These are phyloP conservation scores for Dunaliella primolecta DNA, from an alignment of 139 green algal species.

Conservation along the genomic window DNA sequence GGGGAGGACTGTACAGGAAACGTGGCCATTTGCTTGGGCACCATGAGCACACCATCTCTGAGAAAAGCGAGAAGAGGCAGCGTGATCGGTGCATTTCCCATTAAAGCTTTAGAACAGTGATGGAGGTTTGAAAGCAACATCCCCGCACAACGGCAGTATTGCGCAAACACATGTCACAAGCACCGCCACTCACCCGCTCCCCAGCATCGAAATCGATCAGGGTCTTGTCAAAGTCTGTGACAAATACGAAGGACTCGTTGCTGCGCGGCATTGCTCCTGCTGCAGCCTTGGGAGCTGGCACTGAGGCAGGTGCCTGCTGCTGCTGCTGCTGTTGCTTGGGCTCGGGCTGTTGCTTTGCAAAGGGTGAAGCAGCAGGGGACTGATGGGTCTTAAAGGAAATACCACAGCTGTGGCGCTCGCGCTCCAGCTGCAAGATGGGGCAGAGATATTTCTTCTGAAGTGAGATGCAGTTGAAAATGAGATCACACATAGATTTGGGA, in stretches of 20 bases:
- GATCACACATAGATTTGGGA: no score
- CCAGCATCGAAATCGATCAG: constrained; percentile 65
- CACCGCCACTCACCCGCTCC: constrained; percentile 3
- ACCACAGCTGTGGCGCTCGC: background rate
- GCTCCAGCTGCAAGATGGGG: background rate
- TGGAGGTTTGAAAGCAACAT: no score
- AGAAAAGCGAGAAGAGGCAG: no score
- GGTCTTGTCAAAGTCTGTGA: constrained; percentile 78
- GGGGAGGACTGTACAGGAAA: no score
- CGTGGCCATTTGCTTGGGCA: no score
- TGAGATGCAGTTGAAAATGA: background rate
- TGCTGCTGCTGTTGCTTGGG: background rate
- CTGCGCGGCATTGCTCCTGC: background rate
- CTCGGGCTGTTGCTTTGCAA: background rate
- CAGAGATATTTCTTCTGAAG: background rate
- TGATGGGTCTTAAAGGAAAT: background rate
- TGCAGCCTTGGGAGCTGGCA: background rate
- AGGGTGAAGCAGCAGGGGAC: background rate
- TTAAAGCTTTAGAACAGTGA: no score
- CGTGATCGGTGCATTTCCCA: no score
- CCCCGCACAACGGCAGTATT: no score
- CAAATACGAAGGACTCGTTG: background rate
- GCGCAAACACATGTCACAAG: no score
- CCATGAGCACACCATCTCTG: no score
- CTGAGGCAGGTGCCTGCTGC: background rate